Evolutionary conservation across 805 yeast genomes (phyloP), one percentile per base, ranked within the genome.

Genomic region (Kurtzmaniella cleridarum): DNA sequence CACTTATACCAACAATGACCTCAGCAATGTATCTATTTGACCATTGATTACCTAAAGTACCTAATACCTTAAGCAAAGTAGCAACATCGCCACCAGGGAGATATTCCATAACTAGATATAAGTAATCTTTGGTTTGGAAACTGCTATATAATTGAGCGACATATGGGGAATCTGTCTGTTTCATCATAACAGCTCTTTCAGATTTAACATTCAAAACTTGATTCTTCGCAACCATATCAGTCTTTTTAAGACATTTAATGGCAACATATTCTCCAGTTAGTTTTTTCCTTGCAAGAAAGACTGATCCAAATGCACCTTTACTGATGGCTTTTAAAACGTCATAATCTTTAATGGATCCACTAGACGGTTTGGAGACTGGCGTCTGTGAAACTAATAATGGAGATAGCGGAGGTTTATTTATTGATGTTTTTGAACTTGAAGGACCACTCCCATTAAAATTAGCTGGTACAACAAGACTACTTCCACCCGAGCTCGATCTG

Each of bases 141-240:
- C 95, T 83, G 37, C 84, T 85, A 52, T 80, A 85, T 24, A 93
- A 67, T 53, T 83, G 89, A 1, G 96, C 98, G 43, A 93, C 97
- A 55, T 84, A 88, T 0, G 96, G 95, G 29, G 91, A 84, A 45
- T 89, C 91, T 2, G 95, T 78, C 55, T 93, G 98, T 2, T 95
- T 81, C 95, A 93, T 93, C 89, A 93, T 82, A n/a, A 91, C 91
- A 0, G 97, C 96, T 33, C 98, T 68, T 58, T 95, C 99, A 1
- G 96, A 85, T 51, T 84, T 85, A 26, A 95, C 96, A 56, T 93
- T 93, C 15, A 90, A 80, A 4, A 91, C 91, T 65, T 93, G 98
- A 68, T 95, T 95, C 63, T 91, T 93, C 2, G 96, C 91, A 43
- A 93, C 81, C 98, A 93, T 93, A 60, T 93, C 98, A 3, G 95